Percentiles rank a stretch among this genome's conserved stretches.
These are phyloP conservation scores for Naganishia liquefaciens DNA, from an alignment of 1,284 basidiomycete species.

Conservation along the genomic window DNA sequence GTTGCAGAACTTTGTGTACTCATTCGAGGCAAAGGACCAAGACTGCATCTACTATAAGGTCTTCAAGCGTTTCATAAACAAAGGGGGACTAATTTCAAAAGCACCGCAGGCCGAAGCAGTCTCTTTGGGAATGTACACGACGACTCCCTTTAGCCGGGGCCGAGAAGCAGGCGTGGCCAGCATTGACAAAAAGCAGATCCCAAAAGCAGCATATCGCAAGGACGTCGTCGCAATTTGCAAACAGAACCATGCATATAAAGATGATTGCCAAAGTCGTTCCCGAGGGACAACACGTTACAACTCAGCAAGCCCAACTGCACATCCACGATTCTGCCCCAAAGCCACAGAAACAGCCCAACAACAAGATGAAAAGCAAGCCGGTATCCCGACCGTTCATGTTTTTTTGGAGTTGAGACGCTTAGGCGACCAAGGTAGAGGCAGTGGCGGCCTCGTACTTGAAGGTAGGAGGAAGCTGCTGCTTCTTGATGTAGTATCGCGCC, in stretches of 20 bases:
- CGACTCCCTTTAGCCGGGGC: too few species aligned
- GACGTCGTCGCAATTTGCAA: not conserved
- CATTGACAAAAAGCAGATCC: too few species aligned
- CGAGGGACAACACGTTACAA: slow-evolving; percentile 23
- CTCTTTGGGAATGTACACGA: too few species aligned
- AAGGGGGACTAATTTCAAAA: too few species aligned
- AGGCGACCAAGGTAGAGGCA: slow-evolving; percentile 64
- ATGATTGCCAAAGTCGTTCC: slow-evolving; percentile 4
- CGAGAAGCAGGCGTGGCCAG: too few species aligned
- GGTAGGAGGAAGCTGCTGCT: slow-evolving; percentile 93
- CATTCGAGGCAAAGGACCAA: too few species aligned
- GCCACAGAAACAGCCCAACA: slow-evolving; percentile 17
- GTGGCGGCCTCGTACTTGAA: slow-evolving; percentile 97
- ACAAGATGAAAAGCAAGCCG: slow-evolving; percentile 19
- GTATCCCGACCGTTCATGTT: not conserved
- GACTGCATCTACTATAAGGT: too few species aligned
- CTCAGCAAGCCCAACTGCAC: slow-evolving; percentile 6
- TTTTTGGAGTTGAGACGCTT: slow-evolving; percentile 37
- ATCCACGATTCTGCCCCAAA: slow-evolving; percentile 23
- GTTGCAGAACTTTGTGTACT: too few species aligned
- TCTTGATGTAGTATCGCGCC: slow-evolving; percentile 95
- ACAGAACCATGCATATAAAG: slow-evolving; percentile 24
- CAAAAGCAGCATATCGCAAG: too few species aligned
- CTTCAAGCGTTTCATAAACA: too few species aligned
- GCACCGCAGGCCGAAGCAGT: too few species aligned